Evolutionary conservation across 192 early-diverging fungal species (phyloP).

Genomic region (Allomyces macrogynus): DNA sequence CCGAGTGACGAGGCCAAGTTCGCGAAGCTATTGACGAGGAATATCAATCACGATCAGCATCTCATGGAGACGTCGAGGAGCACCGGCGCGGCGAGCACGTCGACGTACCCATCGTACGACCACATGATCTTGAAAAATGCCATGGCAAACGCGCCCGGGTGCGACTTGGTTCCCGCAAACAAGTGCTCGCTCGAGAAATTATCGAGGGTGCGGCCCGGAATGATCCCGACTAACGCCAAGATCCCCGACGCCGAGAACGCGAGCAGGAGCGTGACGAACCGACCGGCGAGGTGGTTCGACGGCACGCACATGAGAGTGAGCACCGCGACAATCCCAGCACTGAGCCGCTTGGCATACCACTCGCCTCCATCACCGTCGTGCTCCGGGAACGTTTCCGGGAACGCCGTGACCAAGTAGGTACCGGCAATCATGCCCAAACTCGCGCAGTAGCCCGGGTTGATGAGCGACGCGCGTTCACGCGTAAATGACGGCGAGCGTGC

Average conservation of each 20-base stretch:
- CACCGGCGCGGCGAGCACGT: too few species aligned
- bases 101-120: constrained; percentile 23
- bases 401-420: constrained; percentile 25
- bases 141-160: constrained; percentile 18
- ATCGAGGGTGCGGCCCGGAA: constrained; percentile 10
- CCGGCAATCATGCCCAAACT: constrained; percentile 23
- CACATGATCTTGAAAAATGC: constrained; percentile 33
- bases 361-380: constrained; percentile 4
- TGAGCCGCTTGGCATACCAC: constrained; percentile 5
- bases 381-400: not conserved
- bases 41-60: too few species aligned
- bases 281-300: constrained; percentile 37
- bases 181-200: constrained; percentile 30
- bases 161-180: constrained; percentile 32
- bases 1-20: constrained; percentile 64
- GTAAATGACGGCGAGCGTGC: not conserved
- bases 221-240: constrained; percentile 37
- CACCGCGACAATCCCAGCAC: constrained; percentile 27
- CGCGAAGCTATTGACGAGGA: constrained; percentile 17
- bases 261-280: constrained; percentile 39
- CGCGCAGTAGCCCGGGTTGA: constrained; percentile 1
- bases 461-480: not conserved
- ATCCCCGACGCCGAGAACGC: constrained; percentile 47
- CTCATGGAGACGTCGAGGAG: too few species aligned
- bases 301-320: constrained; percentile 45